Percentiles rank a stretch among this genome's conserved stretches.
Evolutionary conservation across 2,329 filamentous ascomycete genomes (phyloP).

Genomic region (Diaporthe citriasiana): DNA sequence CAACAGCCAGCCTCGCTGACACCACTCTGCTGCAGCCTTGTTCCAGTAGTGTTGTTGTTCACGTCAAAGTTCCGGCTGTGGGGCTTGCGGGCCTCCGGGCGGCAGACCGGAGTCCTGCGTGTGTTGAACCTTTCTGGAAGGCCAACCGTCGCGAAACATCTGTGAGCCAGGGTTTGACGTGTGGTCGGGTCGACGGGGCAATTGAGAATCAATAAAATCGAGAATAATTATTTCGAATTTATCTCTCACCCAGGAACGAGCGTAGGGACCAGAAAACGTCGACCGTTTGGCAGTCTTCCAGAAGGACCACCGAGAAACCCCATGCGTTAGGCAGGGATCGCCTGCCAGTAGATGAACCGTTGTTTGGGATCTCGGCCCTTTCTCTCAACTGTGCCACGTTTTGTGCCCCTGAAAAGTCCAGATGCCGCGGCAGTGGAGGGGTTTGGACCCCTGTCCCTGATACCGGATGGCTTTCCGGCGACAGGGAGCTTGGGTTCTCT

Average conservation of each 20-base stretch:
- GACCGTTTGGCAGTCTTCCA: constrained; percentile 36
- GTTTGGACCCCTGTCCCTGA: constrained; percentile 33
- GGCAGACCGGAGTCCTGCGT: not conserved
- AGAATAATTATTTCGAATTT: constrained; percentile 31
- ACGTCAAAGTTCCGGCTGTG: not conserved
- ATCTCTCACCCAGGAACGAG: constrained; percentile 17
- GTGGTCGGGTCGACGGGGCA: not conserved
- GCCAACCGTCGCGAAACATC: not conserved
- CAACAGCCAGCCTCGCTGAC: constrained; percentile 23
- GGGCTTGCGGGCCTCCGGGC: constrained; percentile 11
- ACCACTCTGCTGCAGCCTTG: constrained; percentile 9
- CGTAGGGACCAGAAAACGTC: constrained; percentile 18
- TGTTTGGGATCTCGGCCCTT: constrained; percentile 37
- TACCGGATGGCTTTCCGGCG: constrained; percentile 38
- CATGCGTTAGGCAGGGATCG: constrained; percentile 34
- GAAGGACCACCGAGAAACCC: constrained; percentile 26
- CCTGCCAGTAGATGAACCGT: constrained; percentile 30
- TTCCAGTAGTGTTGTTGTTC: constrained; percentile 4
- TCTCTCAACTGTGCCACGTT: constrained; percentile 33
- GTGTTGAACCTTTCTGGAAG: not conserved
- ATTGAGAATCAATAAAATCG: constrained; percentile 29
- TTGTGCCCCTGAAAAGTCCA: constrained; percentile 26
- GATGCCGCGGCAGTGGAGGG: constrained; percentile 15
- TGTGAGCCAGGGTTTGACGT: not conserved
- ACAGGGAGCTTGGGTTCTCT: constrained; percentile 32